Conservation (phyloP, 164 flowering plant species). For the Stephania yunnanensis region DNA sequence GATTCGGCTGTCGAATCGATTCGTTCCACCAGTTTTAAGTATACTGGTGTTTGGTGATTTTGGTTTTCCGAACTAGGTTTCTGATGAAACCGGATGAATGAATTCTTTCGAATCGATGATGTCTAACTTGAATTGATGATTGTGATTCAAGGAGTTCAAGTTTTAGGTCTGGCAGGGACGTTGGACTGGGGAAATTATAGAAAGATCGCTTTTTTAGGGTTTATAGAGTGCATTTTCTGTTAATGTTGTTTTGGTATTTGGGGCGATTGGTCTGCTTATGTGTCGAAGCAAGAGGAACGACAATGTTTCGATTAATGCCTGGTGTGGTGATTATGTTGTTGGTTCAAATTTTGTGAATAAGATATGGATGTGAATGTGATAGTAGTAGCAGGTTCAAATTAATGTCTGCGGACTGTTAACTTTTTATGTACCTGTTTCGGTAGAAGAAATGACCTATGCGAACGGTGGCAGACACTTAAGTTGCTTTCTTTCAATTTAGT, state of each 20-base stretch:
- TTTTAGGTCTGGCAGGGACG: background rate
- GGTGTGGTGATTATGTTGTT: background rate
- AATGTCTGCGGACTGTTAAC: too few species aligned
- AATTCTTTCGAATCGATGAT: background rate
- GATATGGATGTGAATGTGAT: too few species aligned
- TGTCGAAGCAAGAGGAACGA: background rate
- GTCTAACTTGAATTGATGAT: background rate
- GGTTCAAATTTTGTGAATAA: background rate
- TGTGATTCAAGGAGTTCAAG: background rate
- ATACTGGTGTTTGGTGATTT: background rate
- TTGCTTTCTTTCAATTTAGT: too few species aligned
- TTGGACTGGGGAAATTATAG: background rate
- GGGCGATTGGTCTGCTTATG: background rate
- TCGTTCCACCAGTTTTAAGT: background rate
- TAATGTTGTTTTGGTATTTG: background rate
- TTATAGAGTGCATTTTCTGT: background rate
- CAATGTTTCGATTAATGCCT: background rate
- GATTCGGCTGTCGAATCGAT: background rate
- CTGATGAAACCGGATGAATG: background rate
- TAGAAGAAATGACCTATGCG: too few species aligned
- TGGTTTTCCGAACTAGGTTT: background rate
- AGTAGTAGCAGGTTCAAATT: too few species aligned
- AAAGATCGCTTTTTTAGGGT: background rate
- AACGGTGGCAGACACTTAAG: too few species aligned
- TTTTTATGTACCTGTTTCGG: too few species aligned